Evolutionary conservation across 1,284 basidiomycete genomes (phyloP).

Genomic region (Ustilago tritici): DNA sequence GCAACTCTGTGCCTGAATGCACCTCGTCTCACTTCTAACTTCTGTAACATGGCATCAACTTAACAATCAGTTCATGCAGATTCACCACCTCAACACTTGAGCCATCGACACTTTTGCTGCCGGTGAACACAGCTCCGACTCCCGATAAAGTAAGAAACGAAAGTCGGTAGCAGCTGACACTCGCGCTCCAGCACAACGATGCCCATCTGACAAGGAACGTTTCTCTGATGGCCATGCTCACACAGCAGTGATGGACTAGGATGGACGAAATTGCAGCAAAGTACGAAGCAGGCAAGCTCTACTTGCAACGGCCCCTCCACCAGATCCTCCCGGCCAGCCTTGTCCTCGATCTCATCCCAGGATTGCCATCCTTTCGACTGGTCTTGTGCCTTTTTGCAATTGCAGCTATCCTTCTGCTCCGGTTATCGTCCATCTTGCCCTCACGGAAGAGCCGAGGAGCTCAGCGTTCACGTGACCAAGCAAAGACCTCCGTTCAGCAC

Average conservation of each 20-base stretch:
- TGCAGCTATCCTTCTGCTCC: constrained; percentile 2
- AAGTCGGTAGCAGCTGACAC: not conserved
- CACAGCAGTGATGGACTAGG: not conserved
- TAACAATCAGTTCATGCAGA: constrained; percentile 11
- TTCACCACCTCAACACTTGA: not conserved
- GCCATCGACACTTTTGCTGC: not conserved
- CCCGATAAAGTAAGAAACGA: not conserved
- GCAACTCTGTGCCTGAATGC: not conserved
- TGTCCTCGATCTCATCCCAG: constrained; percentile 41
- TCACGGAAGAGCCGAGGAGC: not conserved
- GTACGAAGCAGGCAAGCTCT: constrained; percentile 23
- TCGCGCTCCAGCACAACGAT: too few species aligned
- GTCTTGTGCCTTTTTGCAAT: not conserved
- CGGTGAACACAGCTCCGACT: not conserved
- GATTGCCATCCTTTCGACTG: constrained; percentile 25
- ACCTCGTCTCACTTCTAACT: not conserved
- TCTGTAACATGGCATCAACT: not conserved
- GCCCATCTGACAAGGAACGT: too few species aligned
- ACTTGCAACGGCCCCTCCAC: constrained; percentile 41
- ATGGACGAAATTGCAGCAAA: constrained; percentile 20
- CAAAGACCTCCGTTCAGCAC: not conserved
- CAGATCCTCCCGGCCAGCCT: constrained; percentile 38
- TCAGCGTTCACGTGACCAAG: not conserved
- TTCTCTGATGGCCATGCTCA: too few species aligned
- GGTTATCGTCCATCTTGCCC: constrained; percentile 35